A percentile compares a stretch with the other conserved stretches of the same genome.
Evolutionary conservation across 1,139 yeast genomes (phyloP).

Genomic region (Dujonia santamariae): DNA sequence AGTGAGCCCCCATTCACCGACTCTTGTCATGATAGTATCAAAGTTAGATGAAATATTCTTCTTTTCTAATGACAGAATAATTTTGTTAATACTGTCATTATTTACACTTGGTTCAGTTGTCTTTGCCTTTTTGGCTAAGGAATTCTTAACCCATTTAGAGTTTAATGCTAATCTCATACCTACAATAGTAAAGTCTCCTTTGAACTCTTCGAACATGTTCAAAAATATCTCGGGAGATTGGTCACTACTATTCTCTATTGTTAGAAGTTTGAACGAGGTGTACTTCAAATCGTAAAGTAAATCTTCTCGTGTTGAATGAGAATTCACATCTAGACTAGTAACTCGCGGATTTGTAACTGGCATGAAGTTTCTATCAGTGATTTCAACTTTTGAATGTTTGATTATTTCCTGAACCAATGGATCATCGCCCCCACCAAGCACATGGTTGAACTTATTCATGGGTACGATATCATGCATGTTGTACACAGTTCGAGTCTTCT

Average conservation of each 20-base stretch:
- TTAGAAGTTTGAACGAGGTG: slow-evolving; percentile 24
- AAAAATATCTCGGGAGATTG: slow-evolving; percentile 23
- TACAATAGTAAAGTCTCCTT: slow-evolving; percentile 23
- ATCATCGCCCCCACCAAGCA: slow-evolving; percentile 7
- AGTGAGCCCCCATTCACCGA: slow-evolving; percentile 31
- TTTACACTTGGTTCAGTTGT: background rate
- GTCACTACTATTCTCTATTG: slow-evolving; percentile 26
- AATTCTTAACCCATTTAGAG: slow-evolving; percentile 14
- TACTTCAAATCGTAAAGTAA: slow-evolving; percentile 25
- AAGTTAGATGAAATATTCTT: slow-evolving; percentile 1
- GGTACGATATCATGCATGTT: no score
- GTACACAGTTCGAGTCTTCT: no score
- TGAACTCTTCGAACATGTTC: slow-evolving; percentile 15
- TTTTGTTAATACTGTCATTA: slow-evolving; percentile 11
- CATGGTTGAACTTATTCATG: slow-evolving; percentile 24
- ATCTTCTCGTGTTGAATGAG: background rate
- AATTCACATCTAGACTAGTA: background rate
- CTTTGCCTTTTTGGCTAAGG: slow-evolving; percentile 11
- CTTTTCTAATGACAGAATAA: no score
- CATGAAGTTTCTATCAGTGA: slow-evolving; percentile 1
- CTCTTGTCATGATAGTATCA: slow-evolving; percentile 17
- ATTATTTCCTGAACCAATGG: slow-evolving; percentile 2
- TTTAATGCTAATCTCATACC: slow-evolving; percentile 25
- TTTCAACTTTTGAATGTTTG: background rate
- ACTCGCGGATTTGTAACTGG: background rate